A percentile compares a stretch with the other conserved stretches of the same genome.
Evolutionary conservation across 2,329 filamentous ascomycete species (phyloP).

Genomic region (Corynespora cassiicola): DNA sequence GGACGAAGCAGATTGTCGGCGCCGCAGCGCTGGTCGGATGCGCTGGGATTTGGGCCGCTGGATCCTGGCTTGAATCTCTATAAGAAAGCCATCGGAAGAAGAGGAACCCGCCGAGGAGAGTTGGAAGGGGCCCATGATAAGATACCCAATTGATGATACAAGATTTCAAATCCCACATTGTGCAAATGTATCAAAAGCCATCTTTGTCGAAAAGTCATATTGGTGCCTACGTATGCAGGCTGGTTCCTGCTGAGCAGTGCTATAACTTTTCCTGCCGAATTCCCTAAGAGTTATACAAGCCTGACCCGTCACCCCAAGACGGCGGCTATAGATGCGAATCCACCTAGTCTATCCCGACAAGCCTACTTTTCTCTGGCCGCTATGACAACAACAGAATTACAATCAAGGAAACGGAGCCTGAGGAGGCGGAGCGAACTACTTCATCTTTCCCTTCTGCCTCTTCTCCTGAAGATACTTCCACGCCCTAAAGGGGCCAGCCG

Average conservation of each 20-base stretch:
- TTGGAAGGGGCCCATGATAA: too few relatives aligned
- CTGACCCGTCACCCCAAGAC: constrained; percentile 11
- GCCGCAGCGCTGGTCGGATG: constrained; percentile 47
- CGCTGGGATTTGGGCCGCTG: constrained; percentile 48
- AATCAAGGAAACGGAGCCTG: constrained; percentile 12
- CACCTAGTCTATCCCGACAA: constrained; percentile 10
- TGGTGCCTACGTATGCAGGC: too few relatives aligned
- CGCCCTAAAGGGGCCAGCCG: constrained; percentile 73
- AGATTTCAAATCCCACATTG: too few relatives aligned
- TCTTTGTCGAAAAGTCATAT: too few relatives aligned
- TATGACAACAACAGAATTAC: constrained; percentile 11
- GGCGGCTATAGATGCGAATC: constrained; percentile 24
- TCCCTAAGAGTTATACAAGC: constrained; percentile 14
- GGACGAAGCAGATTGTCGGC: constrained; percentile 49
- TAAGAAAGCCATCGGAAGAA: too few relatives aligned
- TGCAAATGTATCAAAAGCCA: too few relatives aligned
- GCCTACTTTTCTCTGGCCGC: constrained; percentile 5
- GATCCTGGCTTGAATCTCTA: constrained; percentile 45
- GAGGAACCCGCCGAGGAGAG: too few relatives aligned
- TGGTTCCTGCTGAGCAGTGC: too few relatives aligned
- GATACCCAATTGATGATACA: constrained; percentile 8
- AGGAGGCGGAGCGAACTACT: constrained; percentile 18
- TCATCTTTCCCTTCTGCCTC: constrained; percentile 51
- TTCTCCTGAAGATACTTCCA: constrained; percentile 85
- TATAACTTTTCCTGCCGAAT: too few relatives aligned